Conservation (phyloP, 1,284 basidiomycete genomes). For the Cutaneotrichosporon sp. region DNA sequence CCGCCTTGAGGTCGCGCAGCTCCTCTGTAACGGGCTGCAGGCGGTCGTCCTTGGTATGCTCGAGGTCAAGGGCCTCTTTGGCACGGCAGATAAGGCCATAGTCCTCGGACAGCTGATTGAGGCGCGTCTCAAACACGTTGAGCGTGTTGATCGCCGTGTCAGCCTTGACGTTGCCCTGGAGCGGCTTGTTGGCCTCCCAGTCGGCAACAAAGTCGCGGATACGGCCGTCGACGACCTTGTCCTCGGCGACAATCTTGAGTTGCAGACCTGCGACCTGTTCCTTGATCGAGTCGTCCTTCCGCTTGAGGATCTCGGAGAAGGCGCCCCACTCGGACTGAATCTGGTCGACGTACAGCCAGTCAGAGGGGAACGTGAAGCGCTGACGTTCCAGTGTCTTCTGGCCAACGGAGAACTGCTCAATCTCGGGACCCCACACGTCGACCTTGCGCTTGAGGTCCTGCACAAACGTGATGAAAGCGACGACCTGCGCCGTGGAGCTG, state of each 20-base stretch:
- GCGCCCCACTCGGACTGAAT: conserved; percentile 97
- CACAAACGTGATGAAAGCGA: conserved; percentile 97
- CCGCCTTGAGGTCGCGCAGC: conserved; percentile 89
- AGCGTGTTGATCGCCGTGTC: conserved; percentile 94
- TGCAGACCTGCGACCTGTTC: conserved; percentile 90
- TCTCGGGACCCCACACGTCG: conserved; percentile 94
- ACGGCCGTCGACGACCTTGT: conserved; percentile 93
- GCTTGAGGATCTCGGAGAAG: conserved; percentile 93
- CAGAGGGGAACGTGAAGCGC: conserved; percentile 89
- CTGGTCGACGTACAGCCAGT: conserved; percentile 98
- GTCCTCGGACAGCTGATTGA: conserved; percentile 84
- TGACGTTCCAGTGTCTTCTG: conserved; percentile 97
- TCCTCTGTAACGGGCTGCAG: conserved; percentile 93
- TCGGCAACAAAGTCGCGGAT: conserved; percentile 82
- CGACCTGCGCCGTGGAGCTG: conserved; percentile 81
- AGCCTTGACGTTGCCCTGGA: conserved; percentile 91
- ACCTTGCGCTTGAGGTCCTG: conserved; percentile 97
- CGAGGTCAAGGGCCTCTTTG: conserved; percentile 93
- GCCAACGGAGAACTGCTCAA: conserved; percentile 85
- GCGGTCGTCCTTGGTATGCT: conserved; percentile 81
- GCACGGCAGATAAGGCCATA: conserved; percentile 89
- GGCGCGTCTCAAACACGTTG: conserved; percentile 84
- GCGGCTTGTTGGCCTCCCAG: conserved; percentile 76
- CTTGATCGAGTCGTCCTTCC: conserved; percentile 97
- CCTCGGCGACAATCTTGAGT: conserved; percentile 98